Evolutionary conservation across 148 eudicot species (phyloP), one percentile per base, ranked within the genome.

Genomic region (Silene latifolia): DNA sequence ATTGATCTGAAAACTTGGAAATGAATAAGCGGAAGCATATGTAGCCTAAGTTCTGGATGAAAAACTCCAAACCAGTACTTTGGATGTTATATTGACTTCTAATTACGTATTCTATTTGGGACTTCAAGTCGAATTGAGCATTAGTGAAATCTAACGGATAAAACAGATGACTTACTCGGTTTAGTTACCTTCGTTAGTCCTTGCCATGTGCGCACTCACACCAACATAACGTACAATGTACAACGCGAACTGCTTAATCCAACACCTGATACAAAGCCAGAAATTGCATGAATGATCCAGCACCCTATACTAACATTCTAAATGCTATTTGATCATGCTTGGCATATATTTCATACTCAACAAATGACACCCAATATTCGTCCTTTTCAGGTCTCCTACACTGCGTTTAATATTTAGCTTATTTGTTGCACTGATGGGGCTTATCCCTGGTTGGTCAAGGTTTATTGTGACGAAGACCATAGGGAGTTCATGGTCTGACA

Each of bases 401-500:
- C 63, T 88, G 69, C 80, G 80, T 75, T 70, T 76, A 51, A 63
- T 77, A 48, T 77, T 81, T 54, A 89, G 97, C 87, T 86, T 77
- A 9, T 74, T 80, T 4, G 89, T 85, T 60, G 91, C 88, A 59
- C 58, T 88, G 60, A 69, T 88, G 74, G 95, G 93, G 15, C 39
- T 81, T 42, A 73, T 91, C 54, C 98, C 98, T 67, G 72, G 69
- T 63, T 74, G 53, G 74, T 85, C 91, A 61, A 82, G 79, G 65
- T 85, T 82, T 80, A 72, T 93, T 63, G 90, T 86, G 78, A 86
- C 72, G 83, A 85, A 72, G 65, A 86, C 86, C 29, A 13, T 93
- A 17, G 98, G 95, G 47, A 88, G 71, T 67, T 81, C 91, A 35
- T 93, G 98, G 97, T 88, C 91, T 76, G 64, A 86, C 61, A 74